Evolutionary conservation across 2,329 filamentous ascomycete genomes (phyloP), one percentile per base, ranked within the genome.

Genomic region (Pleoardoris graminearum): DNA sequence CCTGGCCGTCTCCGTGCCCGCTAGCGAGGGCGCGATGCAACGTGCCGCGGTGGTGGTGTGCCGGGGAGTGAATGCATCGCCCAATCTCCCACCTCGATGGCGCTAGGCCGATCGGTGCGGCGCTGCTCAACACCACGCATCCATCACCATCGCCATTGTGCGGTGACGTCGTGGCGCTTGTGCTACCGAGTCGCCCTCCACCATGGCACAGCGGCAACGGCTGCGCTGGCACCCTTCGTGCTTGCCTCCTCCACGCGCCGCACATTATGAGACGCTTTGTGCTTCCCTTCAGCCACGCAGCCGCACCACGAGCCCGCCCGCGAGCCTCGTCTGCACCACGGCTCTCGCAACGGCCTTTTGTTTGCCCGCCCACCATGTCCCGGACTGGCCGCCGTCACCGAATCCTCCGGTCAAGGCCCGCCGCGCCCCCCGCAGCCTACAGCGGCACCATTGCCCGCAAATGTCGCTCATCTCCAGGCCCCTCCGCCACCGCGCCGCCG

Each of bases 251-350:
- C 21, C 38, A 29, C 23, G n/a, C 30, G 35, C 45, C 52, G 51
- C 54, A 54, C 54, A 62, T 67, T 41, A 71, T 72, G 68, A 51
- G 64, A 52, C 66, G 58, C 53, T 62, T 62, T 57, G 55, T 65
- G 57, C 58, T 50, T 39, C 46, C 19, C 29, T 50, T 57, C 43
- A 35, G 43, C 43, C 43, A 46, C 58, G 53, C 54, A 52, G 38
- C 60, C 52, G 58, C 61, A 59, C 53, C 50, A 58, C 58, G 55
- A 60, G 45, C 59, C 48, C 54, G 41, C 53, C 49, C 48, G 50
- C 56, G 53, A 53, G 58, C 57, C 45, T 54, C 55, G 38, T 46
- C 43, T 35, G 41, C 55, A n/a, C 42, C 48, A 39, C 55, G 57
- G 16, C 52, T 49, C 45, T 32, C 42, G 57, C 49, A 45, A 39